Base-by-base conservation (phyloP, 2,329 filamentous ascomycete species). In the Fusarium virguliforme region DNA sequence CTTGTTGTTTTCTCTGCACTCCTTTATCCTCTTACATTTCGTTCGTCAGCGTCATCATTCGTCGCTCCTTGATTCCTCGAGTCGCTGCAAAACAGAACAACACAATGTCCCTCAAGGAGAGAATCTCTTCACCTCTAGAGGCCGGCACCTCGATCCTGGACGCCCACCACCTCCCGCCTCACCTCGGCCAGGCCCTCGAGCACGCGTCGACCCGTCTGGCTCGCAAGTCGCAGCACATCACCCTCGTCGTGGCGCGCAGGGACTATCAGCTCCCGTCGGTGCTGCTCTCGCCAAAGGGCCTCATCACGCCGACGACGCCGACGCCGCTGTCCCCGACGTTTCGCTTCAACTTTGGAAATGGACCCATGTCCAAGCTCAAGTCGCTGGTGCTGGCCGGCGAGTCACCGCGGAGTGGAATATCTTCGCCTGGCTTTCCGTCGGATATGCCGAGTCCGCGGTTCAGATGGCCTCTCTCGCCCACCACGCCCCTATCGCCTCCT, bases 71-170 rank as follows among this genome's bases (percentile, higher is more conserved):
- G 6, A 46, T 46, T 37, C 37, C 8, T 60, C 35, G 18, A 37
- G 60, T 61, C 43, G 60, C 63, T 56, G 53, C 24, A 22, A 46
- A 24, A 43, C 40, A 15, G 32, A 28, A 64, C 37, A 71, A 35
- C 10, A 30, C 30, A 30, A 85, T 86, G 83, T 76, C 83, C 40
- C 82, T 87, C 75, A 91, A 89, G 80, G 81, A 84, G 61, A 83
- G 81, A 62, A 91, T 91, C 74, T 91, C 89, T 2, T 86, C 88
- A 55, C 89, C 89, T 13, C 84, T 91, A 62, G 89, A 91, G 82
- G 89, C 89, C 30, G 89, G 89, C 18, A 81, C 82, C 43, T 90
- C 89, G 22, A 82, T 91, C 60, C 85, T 90, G 65, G 87, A 90
- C 72, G 81, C 83, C 35, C 84, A 89, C 70, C 85, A 86, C 64